Evolutionary conservation across 108 stramenopile species (phyloP).

Genomic region (Stephanodiscus minutulus): DNA sequence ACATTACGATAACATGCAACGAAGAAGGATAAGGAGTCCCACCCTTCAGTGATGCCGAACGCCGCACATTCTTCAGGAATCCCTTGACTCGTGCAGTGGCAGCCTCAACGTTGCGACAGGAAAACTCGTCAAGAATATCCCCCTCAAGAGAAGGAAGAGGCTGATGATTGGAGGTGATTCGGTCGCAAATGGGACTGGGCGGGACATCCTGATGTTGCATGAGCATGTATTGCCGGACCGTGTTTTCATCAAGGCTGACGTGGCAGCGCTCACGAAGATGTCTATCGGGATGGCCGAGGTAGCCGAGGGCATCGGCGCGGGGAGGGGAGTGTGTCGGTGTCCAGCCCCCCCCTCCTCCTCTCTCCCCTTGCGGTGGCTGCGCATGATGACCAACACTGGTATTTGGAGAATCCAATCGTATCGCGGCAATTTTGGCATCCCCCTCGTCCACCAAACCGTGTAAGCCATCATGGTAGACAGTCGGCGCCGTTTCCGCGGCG

Average conservation of each 20-base stretch:
- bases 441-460: background rate
- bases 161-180: background rate
- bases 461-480: too few species aligned
- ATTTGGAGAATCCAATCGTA: too few species aligned
- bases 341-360: background rate
- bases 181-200: background rate
- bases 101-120: background rate
- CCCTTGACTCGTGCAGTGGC: background rate
- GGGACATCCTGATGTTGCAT: too few species aligned
- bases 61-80: slow-evolving; percentile 3
- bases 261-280: too few species aligned
- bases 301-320: background rate
- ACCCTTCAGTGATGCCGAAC: background rate
- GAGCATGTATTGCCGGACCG: too few species aligned
- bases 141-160: background rate
- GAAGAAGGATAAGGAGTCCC: background rate
- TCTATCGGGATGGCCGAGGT: too few species aligned
- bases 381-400: too few species aligned
- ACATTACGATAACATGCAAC: background rate
- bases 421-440: background rate
- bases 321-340: background rate
- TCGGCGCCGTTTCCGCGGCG: too few species aligned
- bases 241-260: too few species aligned
- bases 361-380: background rate
- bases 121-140: background rate